These are phyloP conservation scores for Thraustotheca clavata DNA, from an alignment of 352 stramenopile genomes.

Conservation along the genomic window DNA sequence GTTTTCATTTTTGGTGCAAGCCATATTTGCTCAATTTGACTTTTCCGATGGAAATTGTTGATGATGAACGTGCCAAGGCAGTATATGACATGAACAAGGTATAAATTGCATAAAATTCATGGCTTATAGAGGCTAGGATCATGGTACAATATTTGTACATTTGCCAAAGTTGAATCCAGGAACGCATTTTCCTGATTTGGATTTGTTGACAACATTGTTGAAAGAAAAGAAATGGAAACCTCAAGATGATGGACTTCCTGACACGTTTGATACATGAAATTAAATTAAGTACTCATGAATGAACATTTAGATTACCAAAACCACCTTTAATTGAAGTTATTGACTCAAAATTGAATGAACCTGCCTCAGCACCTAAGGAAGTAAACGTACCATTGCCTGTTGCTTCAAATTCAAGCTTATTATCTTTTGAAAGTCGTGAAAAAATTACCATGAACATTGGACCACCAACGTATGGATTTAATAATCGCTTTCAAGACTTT, in stretches of 20 bases:
- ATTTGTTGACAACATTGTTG: conserved; percentile 89
- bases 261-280: not conserved
- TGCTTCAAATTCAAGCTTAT: conserved; percentile 7
- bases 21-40: conserved; percentile 96
- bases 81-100: conserved; percentile 89
- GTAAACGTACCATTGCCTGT: not conserved
- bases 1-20: conserved; percentile 95
- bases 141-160: conserved; percentile 90
- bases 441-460: not conserved
- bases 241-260: conserved; percentile 16
- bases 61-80: conserved; percentile 85
- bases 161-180: conserved; percentile 83
- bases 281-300: conserved; percentile 11
- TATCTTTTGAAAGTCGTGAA: conserved; percentile 10
- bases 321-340: conserved; percentile 80
- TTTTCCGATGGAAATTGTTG: conserved; percentile 84
- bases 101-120: no score
- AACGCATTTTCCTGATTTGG: conserved; percentile 86
- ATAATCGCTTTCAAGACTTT: conserved; percentile 88
- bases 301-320: conserved; percentile 23
- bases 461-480: conserved; percentile 88
- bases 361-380: not conserved
- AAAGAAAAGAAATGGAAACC: conserved; percentile 43
- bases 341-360: conserved; percentile 27
- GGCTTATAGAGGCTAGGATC: no score